Conservation (phyloP, 108 stramenopile genomes). For the Licmophora abbreviata region DNA sequence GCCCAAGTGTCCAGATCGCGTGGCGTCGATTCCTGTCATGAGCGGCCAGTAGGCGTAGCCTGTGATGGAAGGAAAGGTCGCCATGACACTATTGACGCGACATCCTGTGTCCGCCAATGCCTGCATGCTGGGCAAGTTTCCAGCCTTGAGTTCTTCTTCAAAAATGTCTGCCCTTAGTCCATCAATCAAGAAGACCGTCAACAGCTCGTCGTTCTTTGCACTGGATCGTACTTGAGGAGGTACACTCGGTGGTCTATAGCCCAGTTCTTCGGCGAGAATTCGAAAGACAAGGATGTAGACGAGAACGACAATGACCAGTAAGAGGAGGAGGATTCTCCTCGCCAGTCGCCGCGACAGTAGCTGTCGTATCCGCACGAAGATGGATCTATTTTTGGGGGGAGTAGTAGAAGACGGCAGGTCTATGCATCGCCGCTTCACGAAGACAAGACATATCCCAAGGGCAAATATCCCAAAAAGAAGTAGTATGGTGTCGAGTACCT, state of each 20-base stretch:
- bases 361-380: no score
- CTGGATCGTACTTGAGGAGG: background rate
- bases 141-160: background rate
- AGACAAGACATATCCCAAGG: no score
- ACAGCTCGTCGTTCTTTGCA: background rate
- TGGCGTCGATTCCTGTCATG: background rate
- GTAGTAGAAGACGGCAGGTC: no score
- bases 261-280: background rate
- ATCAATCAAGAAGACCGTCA: constrained; percentile 1
- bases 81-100: background rate
- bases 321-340: no score
- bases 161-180: background rate
- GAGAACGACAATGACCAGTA: no score
- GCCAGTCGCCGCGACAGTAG: no score
- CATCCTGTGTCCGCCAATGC: background rate
- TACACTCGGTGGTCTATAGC: background rate
- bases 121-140: background rate
- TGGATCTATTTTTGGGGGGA: no score
- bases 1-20: background rate
- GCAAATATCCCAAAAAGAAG: no score
- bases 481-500: no score
- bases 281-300: background rate
- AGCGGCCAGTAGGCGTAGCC: background rate
- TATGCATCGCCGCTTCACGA: no score
- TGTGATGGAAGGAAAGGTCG: background rate